Evolutionary conservation across 1,139 yeast species (phyloP).

Genomic region (Candida sojae): DNA sequence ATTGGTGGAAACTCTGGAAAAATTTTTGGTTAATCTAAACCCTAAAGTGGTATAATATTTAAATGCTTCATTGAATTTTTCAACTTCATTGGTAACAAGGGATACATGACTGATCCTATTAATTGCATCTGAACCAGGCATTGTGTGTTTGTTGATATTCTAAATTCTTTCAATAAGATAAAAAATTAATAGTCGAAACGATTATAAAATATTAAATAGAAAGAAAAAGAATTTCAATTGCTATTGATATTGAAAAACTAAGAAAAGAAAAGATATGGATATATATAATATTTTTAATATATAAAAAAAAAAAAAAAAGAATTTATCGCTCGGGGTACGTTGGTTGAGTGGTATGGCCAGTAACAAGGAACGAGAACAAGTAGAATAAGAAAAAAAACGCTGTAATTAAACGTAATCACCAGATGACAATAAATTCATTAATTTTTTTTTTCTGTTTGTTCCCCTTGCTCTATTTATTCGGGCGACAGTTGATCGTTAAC

Average conservation of each 20-base stretch:
- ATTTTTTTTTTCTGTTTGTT: neutral
- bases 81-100: conserved; percentile 54
- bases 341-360: neutral
- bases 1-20: conserved; percentile 47
- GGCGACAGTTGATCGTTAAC: conserved; percentile 3
- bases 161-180: too few relatives aligned
- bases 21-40: conserved; percentile 57
- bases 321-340: neutral
- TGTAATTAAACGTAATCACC: conserved; percentile 1
- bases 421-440: neutral
- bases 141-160: neutral
- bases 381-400: neutral
- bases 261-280: neutral
- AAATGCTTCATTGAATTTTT: conserved; percentile 46
- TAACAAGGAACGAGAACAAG: neutral
- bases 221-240: too few relatives aligned
- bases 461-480: neutral
- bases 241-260: too few relatives aligned
- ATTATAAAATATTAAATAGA: too few relatives aligned
- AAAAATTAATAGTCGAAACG: too few relatives aligned
- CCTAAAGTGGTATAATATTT: conserved; percentile 60
- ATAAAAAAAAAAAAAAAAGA: too few relatives aligned
- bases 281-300: neutral
- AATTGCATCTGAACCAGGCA: conserved; percentile 14
- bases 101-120: conserved; percentile 50